Conservation (phyloP, 257 asterid species). For the Solanum pinnatisectum region DNA sequence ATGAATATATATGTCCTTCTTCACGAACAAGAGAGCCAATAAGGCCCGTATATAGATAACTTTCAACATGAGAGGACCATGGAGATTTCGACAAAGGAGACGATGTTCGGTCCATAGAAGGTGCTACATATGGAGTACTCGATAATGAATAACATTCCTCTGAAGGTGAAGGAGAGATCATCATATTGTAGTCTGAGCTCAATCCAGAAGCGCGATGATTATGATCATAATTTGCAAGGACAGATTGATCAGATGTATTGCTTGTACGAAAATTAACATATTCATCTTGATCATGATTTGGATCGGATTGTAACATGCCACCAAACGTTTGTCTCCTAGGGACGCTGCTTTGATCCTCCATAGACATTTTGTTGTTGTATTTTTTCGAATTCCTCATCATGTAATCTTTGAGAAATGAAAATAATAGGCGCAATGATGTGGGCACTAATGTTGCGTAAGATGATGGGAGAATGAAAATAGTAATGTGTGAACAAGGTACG, state of each 20-base stretch:
- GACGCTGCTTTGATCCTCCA: neutral
- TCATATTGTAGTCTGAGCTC: neutral
- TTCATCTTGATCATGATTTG: neutral
- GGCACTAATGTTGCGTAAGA: neutral
- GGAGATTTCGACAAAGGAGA: slow-evolving; percentile 28
- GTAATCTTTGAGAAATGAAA: neutral
- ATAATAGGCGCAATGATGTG: neutral
- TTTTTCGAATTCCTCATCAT: neutral
- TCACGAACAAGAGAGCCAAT: slow-evolving; percentile 41
- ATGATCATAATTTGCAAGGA: neutral
- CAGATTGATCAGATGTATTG: neutral
- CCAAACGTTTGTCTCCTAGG: neutral
- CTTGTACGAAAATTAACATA: slow-evolving; percentile 1
- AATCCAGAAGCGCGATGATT: neutral
- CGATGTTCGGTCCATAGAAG: slow-evolving; percentile 10
- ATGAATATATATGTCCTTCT: slow-evolving; percentile 48
- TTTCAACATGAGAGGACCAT: slow-evolving; percentile 12
- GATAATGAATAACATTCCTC: slow-evolving; percentile 3
- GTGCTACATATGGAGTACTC: neutral
- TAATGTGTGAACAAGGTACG: neutral
- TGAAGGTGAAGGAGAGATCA: slow-evolving; percentile 1
- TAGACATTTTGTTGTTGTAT: neutral
- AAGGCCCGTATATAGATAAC: slow-evolving; percentile 14
- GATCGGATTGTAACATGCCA: slow-evolving; percentile 7
- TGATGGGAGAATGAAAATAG: neutral